Evolutionary conservation across 2,329 filamentous ascomycete genomes (phyloP).

Genomic region (Paraphaeosphaeria sporulosa): DNA sequence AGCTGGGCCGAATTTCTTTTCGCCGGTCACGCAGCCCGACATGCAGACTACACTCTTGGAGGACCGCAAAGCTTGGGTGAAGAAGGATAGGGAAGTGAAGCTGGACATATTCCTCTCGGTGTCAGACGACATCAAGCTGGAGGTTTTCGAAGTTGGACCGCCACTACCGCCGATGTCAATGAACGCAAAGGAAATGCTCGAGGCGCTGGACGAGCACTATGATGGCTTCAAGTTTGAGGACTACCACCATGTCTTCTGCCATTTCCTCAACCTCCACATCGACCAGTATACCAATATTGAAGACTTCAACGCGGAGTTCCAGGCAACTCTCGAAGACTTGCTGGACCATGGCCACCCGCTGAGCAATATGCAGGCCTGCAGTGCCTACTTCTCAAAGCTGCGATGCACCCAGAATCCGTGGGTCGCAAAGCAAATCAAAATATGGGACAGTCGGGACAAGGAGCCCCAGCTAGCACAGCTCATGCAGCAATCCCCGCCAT

Average conservation of each 20-base stretch:
- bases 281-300: constrained; percentile 41
- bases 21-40: constrained; percentile 27
- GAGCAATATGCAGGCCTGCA: constrained; percentile 45
- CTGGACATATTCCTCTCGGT: constrained; percentile 47
- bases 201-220: constrained; percentile 40
- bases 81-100: constrained; percentile 47
- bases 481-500: constrained; percentile 41
- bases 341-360: constrained; percentile 44
- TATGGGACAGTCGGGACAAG: constrained; percentile 36
- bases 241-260: constrained; percentile 48
- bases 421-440: constrained; percentile 43
- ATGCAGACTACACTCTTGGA: constrained; percentile 42
- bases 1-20: constrained; percentile 30
- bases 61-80: constrained; percentile 45
- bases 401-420: constrained; percentile 48
- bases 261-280: constrained; percentile 48
- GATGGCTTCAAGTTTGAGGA: constrained; percentile 41
- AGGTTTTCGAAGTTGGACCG: constrained; percentile 45
- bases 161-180: constrained; percentile 42
- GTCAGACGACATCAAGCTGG: constrained; percentile 47
- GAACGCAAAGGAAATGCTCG: constrained; percentile 43
- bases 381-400: constrained; percentile 49
- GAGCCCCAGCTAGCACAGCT: constrained; percentile 34
- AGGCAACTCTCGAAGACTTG: constrained; percentile 41
- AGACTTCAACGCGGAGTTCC: constrained; percentile 47